These are phyloP conservation scores for Lentinula raphanica DNA, from an alignment of 768 basidiomycete species.

Conservation along the genomic window DNA sequence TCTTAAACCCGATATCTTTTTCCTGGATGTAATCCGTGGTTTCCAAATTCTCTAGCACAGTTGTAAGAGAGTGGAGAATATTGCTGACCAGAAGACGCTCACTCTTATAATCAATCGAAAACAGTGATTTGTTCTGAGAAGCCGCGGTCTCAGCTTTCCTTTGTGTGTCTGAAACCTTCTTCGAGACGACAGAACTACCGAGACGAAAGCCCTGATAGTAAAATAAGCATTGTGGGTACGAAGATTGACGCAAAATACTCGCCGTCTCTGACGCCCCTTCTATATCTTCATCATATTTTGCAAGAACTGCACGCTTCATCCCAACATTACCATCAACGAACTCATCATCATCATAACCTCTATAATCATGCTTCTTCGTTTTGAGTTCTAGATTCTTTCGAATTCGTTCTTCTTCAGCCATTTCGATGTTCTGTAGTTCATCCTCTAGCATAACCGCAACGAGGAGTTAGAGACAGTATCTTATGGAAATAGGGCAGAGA, in stretches of 20 bases:
- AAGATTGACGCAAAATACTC: constrained; percentile 16
- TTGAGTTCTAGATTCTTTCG: constrained; percentile 80
- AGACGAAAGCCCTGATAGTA: constrained; percentile 77
- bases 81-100: constrained; percentile 26
- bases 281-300: constrained; percentile 92
- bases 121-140: constrained; percentile 70
- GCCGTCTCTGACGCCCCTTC: constrained; percentile 71
- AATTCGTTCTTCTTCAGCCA: constrained; percentile 82
- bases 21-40: constrained; percentile 86
- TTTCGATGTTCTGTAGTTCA: constrained; percentile 91
- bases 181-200: constrained; percentile 51
- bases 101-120: constrained; percentile 91
- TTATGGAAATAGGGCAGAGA: not conserved
- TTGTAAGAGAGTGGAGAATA: constrained; percentile 12
- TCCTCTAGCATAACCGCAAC: too few relatives aligned
- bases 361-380: constrained; percentile 85
- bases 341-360: constrained; percentile 95
- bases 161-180: constrained; percentile 34
- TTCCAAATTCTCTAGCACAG: constrained; percentile 69
- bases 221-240: not conserved
- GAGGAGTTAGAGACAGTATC: too few relatives aligned
- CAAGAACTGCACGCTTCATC: constrained; percentile 76
- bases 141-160: constrained; percentile 49
- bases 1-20: constrained; percentile 93
- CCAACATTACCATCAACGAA: constrained; percentile 71